These are phyloP conservation scores for Kitagawia praeruptora DNA, from an alignment of 129 eudicot genomes.

Conservation along the genomic window DNA sequence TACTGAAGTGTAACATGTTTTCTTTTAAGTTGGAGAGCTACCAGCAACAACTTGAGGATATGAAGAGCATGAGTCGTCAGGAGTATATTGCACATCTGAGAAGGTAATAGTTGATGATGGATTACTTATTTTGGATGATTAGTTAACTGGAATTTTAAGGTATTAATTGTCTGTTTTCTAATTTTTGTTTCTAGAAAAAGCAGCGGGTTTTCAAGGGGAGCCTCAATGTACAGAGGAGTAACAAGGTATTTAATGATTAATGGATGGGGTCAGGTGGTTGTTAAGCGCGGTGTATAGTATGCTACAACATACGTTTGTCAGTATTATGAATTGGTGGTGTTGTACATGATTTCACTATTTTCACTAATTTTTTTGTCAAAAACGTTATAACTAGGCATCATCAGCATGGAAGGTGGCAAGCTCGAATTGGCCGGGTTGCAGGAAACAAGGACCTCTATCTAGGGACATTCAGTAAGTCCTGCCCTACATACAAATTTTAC, in stretches of 20 bases:
- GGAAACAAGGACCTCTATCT: constrained; percentile 93
- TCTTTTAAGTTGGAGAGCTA: constrained; percentile 55
- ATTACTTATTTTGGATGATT: neutral
- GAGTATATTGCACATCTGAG: constrained; percentile 85
- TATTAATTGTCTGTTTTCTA: neutral
- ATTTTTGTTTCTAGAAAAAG: constrained; percentile 47
- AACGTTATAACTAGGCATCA: constrained; percentile 50
- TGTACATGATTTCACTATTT: neutral
- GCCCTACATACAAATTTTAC: neutral
- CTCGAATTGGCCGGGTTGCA: constrained; percentile 85
- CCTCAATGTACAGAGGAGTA: constrained; percentile 85
- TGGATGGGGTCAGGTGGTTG: no score
- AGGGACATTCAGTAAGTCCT: constrained; percentile 80
- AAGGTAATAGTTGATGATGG: constrained; percentile 28
- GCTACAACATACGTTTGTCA: no score
- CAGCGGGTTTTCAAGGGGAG: constrained; percentile 91
- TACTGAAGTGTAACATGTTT: neutral
- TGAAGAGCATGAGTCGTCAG: constrained; percentile 80
- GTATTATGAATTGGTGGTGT: neutral
- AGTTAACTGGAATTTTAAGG: neutral
- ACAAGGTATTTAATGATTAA: constrained; percentile 43
- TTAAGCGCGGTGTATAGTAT: no score
- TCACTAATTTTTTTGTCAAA: neutral
- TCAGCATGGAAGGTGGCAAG: constrained; percentile 98
- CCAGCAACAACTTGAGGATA: constrained; percentile 58